Base-by-base conservation (phyloP, 2,329 filamentous ascomycete genomes). In the Pseudogymnoascus sp. region DNA sequence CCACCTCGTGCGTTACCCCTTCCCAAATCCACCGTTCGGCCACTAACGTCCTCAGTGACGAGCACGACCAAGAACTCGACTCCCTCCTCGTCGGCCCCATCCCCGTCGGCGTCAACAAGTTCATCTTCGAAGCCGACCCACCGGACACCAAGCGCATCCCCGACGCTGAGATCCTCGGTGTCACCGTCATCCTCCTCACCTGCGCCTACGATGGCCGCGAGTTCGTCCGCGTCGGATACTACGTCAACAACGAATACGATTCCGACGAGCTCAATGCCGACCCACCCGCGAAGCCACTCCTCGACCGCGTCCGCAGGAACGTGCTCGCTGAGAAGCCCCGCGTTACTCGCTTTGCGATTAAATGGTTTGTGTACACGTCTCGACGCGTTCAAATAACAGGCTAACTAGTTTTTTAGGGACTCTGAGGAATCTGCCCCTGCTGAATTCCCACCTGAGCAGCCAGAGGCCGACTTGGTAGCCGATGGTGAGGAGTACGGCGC, bases 171-270 rank as follows among this genome's bases (percentile, higher is more conserved):
- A 92, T 99, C 70, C 84, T 99, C 53, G 94, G 94, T 65, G 95
- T 99, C 60, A 99, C 94, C 3, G 94, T 99, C 71, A 92, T 99
- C 70, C 88, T 99, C 63, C 84, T 99, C 68, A 96, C 92, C 64
- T 97, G 94, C 78, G 90, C 91, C 75, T 99, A 99, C 78, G 94
- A 99, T 72, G 89, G 90, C 62, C 87, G 94, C 73, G 94, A 99
- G 76, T 99, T 99, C 72, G 92, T 99, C 40, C 92, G 94, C 68
- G 93, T 99, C 44, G 94, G 94, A 66, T 99, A 99, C 84, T 99
- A 99, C 70, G 94, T 99, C 72, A 99, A 97, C 82, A 99, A 99
- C 72, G 95, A 99, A 77, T 99, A 99, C 76, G 91, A 96, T 70
- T 89, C 90, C 25, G 91, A 95, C 71, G 91, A 96, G 75, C 83